phyloP scores from a whole-genome alignment of 352 stramenopile species.

The Phytophthora brassicae region DNA sequence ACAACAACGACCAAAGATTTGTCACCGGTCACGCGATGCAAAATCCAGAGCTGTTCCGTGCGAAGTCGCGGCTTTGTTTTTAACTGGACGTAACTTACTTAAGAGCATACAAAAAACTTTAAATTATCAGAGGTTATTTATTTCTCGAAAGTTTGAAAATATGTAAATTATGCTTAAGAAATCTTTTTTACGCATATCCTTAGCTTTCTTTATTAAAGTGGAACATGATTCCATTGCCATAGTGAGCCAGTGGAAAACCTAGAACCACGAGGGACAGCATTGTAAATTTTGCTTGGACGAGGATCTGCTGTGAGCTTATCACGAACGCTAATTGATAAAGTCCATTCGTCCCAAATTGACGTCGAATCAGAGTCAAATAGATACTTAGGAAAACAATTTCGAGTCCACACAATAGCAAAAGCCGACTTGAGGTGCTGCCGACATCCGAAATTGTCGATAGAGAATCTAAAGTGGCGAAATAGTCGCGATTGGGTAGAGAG shows the following conservation, averaged over 20 bases:
- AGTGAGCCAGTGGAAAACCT: constrained; percentile 29
- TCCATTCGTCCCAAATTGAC: constrained; percentile 14
- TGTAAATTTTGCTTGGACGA: constrained; percentile 30
- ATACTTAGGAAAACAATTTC: constrained; percentile 21
- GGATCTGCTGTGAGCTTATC: constrained; percentile 22
- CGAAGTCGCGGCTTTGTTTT: too few species aligned
- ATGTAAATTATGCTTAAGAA: too few species aligned
- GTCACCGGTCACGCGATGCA: too few species aligned
- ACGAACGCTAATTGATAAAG: constrained; percentile 32
- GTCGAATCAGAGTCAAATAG: constrained; percentile 24
- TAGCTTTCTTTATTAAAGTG: background rate
- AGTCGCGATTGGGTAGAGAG: constrained; percentile 28
- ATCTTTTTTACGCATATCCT: too few species aligned
- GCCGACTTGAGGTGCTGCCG: background rate
- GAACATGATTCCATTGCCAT: constrained; percentile 31
- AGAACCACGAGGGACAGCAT: constrained; percentile 25
- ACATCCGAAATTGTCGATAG: constrained; percentile 21
- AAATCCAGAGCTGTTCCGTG: too few species aligned
- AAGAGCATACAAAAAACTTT: too few species aligned
- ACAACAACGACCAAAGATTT: too few species aligned
- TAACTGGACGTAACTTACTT: too few species aligned
- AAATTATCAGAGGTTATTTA: too few species aligned
- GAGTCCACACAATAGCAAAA: constrained; percentile 23
- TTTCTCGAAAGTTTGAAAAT: too few species aligned
- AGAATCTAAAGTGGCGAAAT: constrained; percentile 25